Evolutionary conservation across 345 rosid species (phyloP).

Genomic region (Salix brachista): DNA sequence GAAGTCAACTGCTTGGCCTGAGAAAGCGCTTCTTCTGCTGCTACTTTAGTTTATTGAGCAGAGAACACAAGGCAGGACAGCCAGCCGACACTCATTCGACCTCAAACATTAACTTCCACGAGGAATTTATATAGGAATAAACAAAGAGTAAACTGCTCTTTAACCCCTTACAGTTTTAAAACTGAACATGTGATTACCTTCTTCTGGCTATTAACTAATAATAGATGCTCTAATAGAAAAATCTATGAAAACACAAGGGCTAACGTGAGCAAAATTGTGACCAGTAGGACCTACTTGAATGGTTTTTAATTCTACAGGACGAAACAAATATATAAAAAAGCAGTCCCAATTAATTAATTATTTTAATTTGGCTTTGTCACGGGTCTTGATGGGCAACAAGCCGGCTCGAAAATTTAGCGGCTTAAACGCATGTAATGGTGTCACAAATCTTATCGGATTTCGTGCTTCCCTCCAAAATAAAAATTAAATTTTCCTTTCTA

Average conservation of each 20-base stretch:
- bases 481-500: background rate
- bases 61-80: slow-evolving; percentile 32
- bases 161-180: too few species aligned
- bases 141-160: background rate
- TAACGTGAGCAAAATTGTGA: too few species aligned
- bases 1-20: background rate
- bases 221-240: too few species aligned
- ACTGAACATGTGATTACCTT: too few species aligned
- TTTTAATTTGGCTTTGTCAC: background rate
- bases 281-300: too few species aligned
- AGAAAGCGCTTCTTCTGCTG: slow-evolving; percentile 11
- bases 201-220: too few species aligned
- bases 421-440: background rate
- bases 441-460: background rate
- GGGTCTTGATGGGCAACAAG: background rate
- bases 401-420: background rate
- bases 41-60: slow-evolving; percentile 5
- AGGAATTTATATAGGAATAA: background rate
- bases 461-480: background rate
- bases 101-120: background rate
- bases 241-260: too few species aligned
- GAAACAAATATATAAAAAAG: background rate
- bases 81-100: slow-evolving; percentile 52
- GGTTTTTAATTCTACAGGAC: too few species aligned
- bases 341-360: too few species aligned